Percentiles rank a stretch among this genome's conserved stretches.
These are phyloP conservation scores for Athelia psychrophila DNA, from an alignment of 1,284 basidiomycete species.

Conservation along the genomic window DNA sequence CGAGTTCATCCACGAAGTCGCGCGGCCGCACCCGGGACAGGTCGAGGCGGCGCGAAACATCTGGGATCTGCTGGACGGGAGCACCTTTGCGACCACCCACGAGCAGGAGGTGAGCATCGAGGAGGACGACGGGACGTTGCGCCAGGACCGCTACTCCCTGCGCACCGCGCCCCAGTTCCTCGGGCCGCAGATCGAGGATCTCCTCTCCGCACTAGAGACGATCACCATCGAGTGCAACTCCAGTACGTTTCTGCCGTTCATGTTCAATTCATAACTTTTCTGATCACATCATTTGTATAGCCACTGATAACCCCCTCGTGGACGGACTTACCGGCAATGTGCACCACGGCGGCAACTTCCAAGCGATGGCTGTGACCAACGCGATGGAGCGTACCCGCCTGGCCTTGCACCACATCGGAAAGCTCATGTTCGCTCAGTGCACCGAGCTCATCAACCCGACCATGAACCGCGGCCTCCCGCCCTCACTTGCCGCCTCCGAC, in stretches of 20 bases:
- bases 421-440: constrained; percentile 57
- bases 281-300: constrained; percentile 17
- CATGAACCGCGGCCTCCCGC: constrained; percentile 56
- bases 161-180: constrained; percentile 57
- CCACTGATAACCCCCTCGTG: constrained; percentile 57
- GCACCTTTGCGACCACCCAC: constrained; percentile 40
- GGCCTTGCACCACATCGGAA: constrained; percentile 54
- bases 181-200: constrained; percentile 56
- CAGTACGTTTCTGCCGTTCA: constrained; percentile 38
- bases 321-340: constrained; percentile 43
- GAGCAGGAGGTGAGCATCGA: constrained; percentile 49
- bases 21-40: constrained; percentile 60
- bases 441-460: constrained; percentile 57
- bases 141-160: constrained; percentile 49
- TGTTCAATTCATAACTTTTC: background rate
- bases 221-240: constrained; percentile 59
- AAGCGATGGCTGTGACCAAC: constrained; percentile 59
- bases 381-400: constrained; percentile 61
- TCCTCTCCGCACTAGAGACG: constrained; percentile 43
- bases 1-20: constrained; percentile 55
- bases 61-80: constrained; percentile 41
- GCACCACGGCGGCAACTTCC: constrained; percentile 60
- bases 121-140: constrained; percentile 49
- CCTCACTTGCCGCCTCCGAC: constrained; percentile 51
- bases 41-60: constrained; percentile 47